Conservation (phyloP, 2,329 filamentous ascomycete species). For the Coniochaeta ligniaria region DNA sequence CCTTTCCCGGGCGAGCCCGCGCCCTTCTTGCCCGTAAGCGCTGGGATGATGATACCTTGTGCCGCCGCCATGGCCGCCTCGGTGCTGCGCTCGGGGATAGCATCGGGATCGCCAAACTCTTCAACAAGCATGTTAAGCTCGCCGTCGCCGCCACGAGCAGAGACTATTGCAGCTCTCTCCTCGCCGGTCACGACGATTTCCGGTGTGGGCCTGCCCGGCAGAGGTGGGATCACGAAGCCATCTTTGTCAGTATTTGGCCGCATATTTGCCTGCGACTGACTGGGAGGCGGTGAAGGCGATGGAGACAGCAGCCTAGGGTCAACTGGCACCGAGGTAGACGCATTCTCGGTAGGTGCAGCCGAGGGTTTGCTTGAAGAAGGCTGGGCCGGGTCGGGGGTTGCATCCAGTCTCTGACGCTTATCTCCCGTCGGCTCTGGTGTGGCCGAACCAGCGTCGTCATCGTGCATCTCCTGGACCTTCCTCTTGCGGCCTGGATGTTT, state of each 20-base stretch:
- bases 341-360: slow-evolving; percentile 5
- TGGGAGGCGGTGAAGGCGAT: slow-evolving; percentile 19
- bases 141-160: slow-evolving; percentile 6
- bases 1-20: slow-evolving; percentile 7
- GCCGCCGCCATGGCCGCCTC: slow-evolving; percentile 18
- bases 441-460: slow-evolving; percentile 34
- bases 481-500: slow-evolving; percentile 41
- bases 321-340: not conserved
- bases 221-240: slow-evolving; percentile 58
- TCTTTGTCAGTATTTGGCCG: slow-evolving; percentile 47
- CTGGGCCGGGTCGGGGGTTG: slow-evolving; percentile 5
- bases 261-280: slow-evolving; percentile 29
- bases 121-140: slow-evolving; percentile 26
- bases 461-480: slow-evolving; percentile 34
- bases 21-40: slow-evolving; percentile 7
- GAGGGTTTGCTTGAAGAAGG: slow-evolving; percentile 2
- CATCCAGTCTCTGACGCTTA: slow-evolving; percentile 11
- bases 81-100: slow-evolving; percentile 14
- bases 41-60: slow-evolving; percentile 16
- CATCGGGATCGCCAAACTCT: slow-evolving; percentile 32
- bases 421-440: slow-evolving; percentile 15
- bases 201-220: slow-evolving; percentile 25
- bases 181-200: not conserved
- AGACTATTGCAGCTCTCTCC: not conserved
- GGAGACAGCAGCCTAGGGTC: not conserved